A percentile compares a stretch with the other conserved stretches of the same genome.
These are phyloP conservation scores for Ensete ventricosum DNA, from an alignment of 176 grass and related monocot species.

Conservation along the genomic window DNA sequence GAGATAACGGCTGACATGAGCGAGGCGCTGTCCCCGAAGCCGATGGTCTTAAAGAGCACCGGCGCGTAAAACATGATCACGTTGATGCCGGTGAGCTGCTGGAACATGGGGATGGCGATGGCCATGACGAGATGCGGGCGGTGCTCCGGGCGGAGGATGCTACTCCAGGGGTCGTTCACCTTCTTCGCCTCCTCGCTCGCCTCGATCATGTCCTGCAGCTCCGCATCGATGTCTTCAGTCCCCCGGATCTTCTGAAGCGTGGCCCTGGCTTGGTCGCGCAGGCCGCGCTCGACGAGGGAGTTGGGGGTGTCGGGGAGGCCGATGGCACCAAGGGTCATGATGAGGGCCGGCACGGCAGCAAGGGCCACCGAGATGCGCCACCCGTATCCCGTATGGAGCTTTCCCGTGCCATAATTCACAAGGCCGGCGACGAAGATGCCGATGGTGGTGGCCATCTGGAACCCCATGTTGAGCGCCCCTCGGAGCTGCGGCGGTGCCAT, in stretches of 20 bases:
- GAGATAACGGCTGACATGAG: slow-evolving; percentile 25
- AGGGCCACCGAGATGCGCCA: slow-evolving; percentile 7
- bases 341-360: not conserved
- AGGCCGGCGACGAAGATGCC: slow-evolving; percentile 7
- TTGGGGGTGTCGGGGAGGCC: not conserved
- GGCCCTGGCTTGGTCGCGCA: not conserved
- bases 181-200: slow-evolving; percentile 1
- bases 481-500: slow-evolving; percentile 5
- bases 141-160: not conserved
- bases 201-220: slow-evolving; percentile 4
- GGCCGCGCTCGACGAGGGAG: slow-evolving; percentile 6
- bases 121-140: slow-evolving; percentile 50
- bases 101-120: slow-evolving; percentile 30
- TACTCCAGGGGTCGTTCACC: not conserved
- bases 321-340: not conserved
- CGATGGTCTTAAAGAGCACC: slow-evolving; percentile 51
- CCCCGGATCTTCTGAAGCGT: not conserved
- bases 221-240: not conserved
- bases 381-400: not conserved
- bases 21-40: slow-evolving; percentile 29
- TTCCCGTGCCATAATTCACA: slow-evolving; percentile 8
- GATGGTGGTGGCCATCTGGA: slow-evolving; percentile 8
- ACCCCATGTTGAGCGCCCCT: slow-evolving; percentile 4
- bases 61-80: slow-evolving; percentile 80
- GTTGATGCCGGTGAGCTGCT: slow-evolving; percentile 69